Evolutionary conservation across 1,284 basidiomycete species (phyloP).

Genomic region (Ceratobasidium papillatum): DNA sequence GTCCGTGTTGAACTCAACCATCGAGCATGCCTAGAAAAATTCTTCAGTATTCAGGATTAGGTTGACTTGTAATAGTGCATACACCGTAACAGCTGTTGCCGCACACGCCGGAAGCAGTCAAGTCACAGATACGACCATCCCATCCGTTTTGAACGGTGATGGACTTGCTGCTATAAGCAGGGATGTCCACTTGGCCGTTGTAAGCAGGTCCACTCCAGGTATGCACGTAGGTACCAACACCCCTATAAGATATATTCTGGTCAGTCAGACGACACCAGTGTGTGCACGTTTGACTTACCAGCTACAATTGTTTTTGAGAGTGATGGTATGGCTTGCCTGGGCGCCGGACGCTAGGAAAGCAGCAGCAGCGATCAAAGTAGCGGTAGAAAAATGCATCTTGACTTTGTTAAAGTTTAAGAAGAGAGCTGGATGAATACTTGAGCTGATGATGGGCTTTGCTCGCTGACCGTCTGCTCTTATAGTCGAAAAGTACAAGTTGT

Average conservation of each 20-base stretch:
- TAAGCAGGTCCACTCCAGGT: slow-evolving; percentile 35
- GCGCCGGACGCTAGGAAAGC: slow-evolving; percentile 17
- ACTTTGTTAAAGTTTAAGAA: background rate
- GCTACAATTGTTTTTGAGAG: slow-evolving; percentile 28
- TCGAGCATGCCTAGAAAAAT: slow-evolving; percentile 13
- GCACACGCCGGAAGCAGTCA: slow-evolving; percentile 29
- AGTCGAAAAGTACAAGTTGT: background rate
- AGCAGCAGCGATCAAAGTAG: background rate
- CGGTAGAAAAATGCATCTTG: background rate
- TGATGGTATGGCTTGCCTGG: slow-evolving; percentile 9
- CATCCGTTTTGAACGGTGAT: slow-evolving; percentile 39
- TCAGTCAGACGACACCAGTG: background rate
- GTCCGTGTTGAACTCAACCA: slow-evolving; percentile 38
- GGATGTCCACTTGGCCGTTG: slow-evolving; percentile 13
- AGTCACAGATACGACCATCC: slow-evolving; percentile 42
- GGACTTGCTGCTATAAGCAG: slow-evolving; percentile 12
- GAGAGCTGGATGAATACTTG: background rate
- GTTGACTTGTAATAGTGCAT: background rate
- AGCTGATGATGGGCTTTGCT: background rate
- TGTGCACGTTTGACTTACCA: background rate
- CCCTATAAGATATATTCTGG: background rate
- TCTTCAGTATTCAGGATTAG: background rate
- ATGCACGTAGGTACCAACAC: slow-evolving; percentile 3
- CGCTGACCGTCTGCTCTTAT: background rate
- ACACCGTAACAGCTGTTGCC: slow-evolving; percentile 40